phyloP scores from a whole-genome alignment of 148 eudicot genomes.

The Heliamphora exappendiculata region DNA sequence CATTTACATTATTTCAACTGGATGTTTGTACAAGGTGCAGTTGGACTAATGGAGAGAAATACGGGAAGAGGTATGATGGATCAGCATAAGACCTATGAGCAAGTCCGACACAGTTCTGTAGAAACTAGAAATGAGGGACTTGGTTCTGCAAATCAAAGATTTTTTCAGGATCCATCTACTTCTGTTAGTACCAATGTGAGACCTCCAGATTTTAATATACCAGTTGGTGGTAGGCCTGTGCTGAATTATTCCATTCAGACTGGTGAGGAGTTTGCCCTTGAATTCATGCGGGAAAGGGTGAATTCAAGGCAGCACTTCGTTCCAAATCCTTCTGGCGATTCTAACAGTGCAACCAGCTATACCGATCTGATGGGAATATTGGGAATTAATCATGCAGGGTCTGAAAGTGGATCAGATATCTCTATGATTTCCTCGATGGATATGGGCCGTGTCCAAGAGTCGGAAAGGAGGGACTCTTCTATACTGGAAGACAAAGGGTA shows the following conservation, averaged over 20 bases:
- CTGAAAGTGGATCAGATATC: constrained; percentile 42
- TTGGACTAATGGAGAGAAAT: constrained; percentile 28
- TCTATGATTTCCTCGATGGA: constrained; percentile 42
- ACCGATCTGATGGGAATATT: constrained; percentile 42
- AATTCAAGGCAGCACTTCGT: constrained; percentile 21
- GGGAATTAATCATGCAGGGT: constrained; percentile 38
- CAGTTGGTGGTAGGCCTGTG: constrained; percentile 24
- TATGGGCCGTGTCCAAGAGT: constrained; percentile 31
- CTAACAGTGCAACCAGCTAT: constrained; percentile 14
- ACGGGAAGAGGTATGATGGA: constrained; percentile 30
- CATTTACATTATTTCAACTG: background rate
- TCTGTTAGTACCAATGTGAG: constrained; percentile 47
- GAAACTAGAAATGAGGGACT: constrained; percentile 45
- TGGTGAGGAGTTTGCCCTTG: constrained; percentile 33
- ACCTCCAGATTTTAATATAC: constrained; percentile 35
- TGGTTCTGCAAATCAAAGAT: constrained; percentile 48
- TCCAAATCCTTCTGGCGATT: constrained; percentile 18
- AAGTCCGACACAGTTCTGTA: constrained; percentile 31
- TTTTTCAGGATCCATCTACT: constrained; percentile 58
- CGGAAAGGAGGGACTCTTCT: constrained; percentile 32
- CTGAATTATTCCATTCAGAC: constrained; percentile 32
- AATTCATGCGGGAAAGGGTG: constrained; percentile 29
- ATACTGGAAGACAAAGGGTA: constrained; percentile 28
- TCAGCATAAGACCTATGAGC: constrained; percentile 36
- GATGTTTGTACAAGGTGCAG: background rate